These are phyloP conservation scores for Flaveria trinervia DNA, from an alignment of 129 eudicot genomes.

Conservation along the genomic window DNA sequence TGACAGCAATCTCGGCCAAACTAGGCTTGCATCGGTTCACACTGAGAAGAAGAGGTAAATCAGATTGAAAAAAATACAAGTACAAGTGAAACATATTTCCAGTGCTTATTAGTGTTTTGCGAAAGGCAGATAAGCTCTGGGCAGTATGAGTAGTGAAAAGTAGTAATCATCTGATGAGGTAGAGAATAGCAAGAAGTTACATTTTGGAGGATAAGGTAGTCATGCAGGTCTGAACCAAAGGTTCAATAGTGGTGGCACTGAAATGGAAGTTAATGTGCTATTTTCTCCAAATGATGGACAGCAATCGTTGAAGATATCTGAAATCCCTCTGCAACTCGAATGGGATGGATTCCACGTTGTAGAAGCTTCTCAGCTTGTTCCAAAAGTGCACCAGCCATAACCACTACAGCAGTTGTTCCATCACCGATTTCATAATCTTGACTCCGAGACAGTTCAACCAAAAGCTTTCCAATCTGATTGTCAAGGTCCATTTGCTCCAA, in stretches of 20 bases:
- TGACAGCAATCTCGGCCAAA: slow-evolving; percentile 97
- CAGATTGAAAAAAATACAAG: neutral
- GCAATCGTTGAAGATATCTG: slow-evolving; percentile 94
- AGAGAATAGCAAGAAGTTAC: slow-evolving; percentile 45
- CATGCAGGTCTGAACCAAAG: slow-evolving; percentile 96
- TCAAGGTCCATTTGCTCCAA: slow-evolving; percentile 99
- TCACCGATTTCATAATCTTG: slow-evolving; percentile 99
- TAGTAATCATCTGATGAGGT: neutral
- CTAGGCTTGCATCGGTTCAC: slow-evolving; percentile 95
- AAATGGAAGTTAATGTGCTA: slow-evolving; percentile 88
- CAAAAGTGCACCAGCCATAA: slow-evolving; percentile 94
- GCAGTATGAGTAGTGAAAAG: too few species aligned
- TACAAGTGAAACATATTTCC: too few species aligned
- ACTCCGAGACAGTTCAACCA: slow-evolving; percentile 96
- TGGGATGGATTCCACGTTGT: slow-evolving; percentile 97
- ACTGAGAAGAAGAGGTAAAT: slow-evolving; percentile 39
- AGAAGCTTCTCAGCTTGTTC: slow-evolving; percentile 88
- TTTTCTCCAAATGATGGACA: slow-evolving; percentile 78
- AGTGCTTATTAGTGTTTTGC: too few species aligned
- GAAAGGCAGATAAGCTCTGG: too few species aligned
- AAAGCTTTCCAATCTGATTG: slow-evolving; percentile 91
- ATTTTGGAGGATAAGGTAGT: slow-evolving; percentile 96
- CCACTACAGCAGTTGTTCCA: slow-evolving; percentile 99
- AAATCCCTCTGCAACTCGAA: slow-evolving; percentile 92
- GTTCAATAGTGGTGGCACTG: slow-evolving; percentile 53